A percentile compares a stretch with the other conserved stretches of the same genome.
Evolutionary conservation across 73 alveolate genomes (phyloP).

Genomic region (Stentor roeselii): DNA sequence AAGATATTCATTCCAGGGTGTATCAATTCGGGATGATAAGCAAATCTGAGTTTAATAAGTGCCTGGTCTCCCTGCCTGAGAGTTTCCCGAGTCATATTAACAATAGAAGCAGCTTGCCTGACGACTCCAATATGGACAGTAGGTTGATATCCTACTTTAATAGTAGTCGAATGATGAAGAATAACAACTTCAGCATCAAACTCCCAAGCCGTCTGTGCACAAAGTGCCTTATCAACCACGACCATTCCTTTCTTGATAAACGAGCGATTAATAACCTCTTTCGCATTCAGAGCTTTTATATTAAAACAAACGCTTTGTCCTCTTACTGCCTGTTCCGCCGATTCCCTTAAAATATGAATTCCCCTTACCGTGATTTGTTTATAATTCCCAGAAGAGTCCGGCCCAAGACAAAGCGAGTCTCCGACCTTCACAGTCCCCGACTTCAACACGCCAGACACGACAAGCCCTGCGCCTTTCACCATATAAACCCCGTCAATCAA

Average conservation of each 20-base stretch:
- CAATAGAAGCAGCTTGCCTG: slow-evolving; percentile 88
- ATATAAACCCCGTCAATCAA: slow-evolving; percentile 78
- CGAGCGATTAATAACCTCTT: slow-evolving; percentile 73
- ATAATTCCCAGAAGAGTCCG: slow-evolving; percentile 72
- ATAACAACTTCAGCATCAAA: slow-evolving; percentile 93
- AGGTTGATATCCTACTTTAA: slow-evolving; percentile 77
- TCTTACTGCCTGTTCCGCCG: slow-evolving; percentile 72
- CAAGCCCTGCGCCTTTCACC: slow-evolving; percentile 87
- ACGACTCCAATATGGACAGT: slow-evolving; percentile 89
- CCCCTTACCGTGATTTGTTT: slow-evolving; percentile 74
- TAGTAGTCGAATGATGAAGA: slow-evolving; percentile 96
- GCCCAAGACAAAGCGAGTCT: slow-evolving; percentile 76
- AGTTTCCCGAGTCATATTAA: slow-evolving; percentile 71
- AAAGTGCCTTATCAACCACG: slow-evolving; percentile 61
- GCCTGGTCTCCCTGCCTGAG: slow-evolving; percentile 92
- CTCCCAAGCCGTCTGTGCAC: slow-evolving; percentile 72
- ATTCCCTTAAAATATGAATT: slow-evolving; percentile 78
- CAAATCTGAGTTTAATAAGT: slow-evolving; percentile 63
- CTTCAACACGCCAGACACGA: slow-evolving; percentile 80
- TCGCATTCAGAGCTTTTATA: slow-evolving; percentile 82
- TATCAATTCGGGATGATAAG: slow-evolving; percentile 74
- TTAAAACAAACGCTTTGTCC: slow-evolving; percentile 90
- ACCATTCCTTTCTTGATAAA: slow-evolving; percentile 92
- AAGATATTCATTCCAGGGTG: slow-evolving; percentile 77
- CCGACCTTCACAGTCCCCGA: slow-evolving; percentile 76